phyloP scores from a whole-genome alignment of 1,284 basidiomycete species.

The Violaceomyces palustris region DNA sequence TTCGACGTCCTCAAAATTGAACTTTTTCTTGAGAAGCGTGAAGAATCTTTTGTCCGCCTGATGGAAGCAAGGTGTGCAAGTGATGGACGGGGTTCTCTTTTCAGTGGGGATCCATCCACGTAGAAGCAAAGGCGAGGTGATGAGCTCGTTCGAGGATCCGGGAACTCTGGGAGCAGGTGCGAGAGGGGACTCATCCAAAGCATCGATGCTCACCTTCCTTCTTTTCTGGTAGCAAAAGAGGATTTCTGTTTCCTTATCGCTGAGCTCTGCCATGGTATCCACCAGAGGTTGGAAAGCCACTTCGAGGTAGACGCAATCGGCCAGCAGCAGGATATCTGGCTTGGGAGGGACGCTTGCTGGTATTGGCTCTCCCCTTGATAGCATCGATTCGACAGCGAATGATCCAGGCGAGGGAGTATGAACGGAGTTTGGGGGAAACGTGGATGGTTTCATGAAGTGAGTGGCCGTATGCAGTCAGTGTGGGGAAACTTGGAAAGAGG shows the following conservation, averaged over 20 bases:
- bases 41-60: constrained; percentile 91
- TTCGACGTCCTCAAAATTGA: constrained; percentile 67
- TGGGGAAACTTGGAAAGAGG: too few relatives aligned
- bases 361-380: constrained; percentile 49
- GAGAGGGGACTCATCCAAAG: not conserved
- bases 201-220: constrained; percentile 63
- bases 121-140: not conserved
- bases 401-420: not conserved
- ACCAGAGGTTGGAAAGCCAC: constrained; percentile 78
- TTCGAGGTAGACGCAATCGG: constrained; percentile 90
- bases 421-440: too few relatives aligned
- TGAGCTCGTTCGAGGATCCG: not conserved
- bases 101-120: not conserved
- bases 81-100: constrained; percentile 3
- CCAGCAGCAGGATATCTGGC: constrained; percentile 59
- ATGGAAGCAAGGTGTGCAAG: not conserved
- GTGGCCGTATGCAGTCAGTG: too few relatives aligned
- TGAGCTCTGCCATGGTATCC: constrained; percentile 68
- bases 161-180: not conserved
- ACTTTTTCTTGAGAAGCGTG: constrained; percentile 70
- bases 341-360: constrained; percentile 50
- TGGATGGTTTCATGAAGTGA: too few relatives aligned
- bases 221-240: constrained; percentile 91
- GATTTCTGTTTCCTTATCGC: constrained; percentile 55
- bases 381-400: too few relatives aligned